Base-by-base conservation (phyloP, 2,329 filamentous ascomycete species). In the Nectriaceae sp. region DNA sequence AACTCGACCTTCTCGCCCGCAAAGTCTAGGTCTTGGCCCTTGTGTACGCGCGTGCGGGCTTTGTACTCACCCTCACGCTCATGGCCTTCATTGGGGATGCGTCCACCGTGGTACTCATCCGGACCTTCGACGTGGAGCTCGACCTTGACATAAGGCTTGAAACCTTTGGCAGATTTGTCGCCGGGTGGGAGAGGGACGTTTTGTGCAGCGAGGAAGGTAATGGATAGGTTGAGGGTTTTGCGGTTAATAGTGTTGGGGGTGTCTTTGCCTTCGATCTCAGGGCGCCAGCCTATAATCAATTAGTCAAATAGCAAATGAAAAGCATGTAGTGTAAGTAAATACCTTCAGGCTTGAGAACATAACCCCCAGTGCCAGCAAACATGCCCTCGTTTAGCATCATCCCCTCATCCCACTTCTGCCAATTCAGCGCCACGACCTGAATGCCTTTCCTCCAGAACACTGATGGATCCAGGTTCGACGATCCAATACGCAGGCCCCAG, bases 381-480 rank as follows among this genome's bases (percentile, higher is more conserved):
- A 96, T 94, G 59, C 84, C 92, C 64, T 94, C 86, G 64, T 97
- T 97, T 13, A 96, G 79, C 93, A 97, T 97, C 86, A 95, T 95
- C 24, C 90, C 91, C 59, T 90, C 87, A 62, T 97, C 91, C 68
- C 88, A 85, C 52, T 85, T 87, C 69, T 97, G 92, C 90, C 92
- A 97, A 71, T 97, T 97, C 52, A 97, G 75, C 0, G 92, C 92
- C 2, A 95, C 90, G 59, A 97, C 87, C 69, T 97, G 92, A 3
- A 95, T 87, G 13, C 92, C 92, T 55, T 89, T 86, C 24, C 90
- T 81, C 92, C 92, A 97, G 69, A 92, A 94, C 3, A 87, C 78
- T 1, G 84, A 82, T 4, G 93, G 91, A 58, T 96, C 90, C 11
- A 95, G 76, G 64, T 97, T 97, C 1, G 89, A 94, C 0, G 90